These are phyloP conservation scores for Cladobotryum mycophilum DNA, from an alignment of 2,329 filamentous ascomycete genomes.

Conservation along the genomic window DNA sequence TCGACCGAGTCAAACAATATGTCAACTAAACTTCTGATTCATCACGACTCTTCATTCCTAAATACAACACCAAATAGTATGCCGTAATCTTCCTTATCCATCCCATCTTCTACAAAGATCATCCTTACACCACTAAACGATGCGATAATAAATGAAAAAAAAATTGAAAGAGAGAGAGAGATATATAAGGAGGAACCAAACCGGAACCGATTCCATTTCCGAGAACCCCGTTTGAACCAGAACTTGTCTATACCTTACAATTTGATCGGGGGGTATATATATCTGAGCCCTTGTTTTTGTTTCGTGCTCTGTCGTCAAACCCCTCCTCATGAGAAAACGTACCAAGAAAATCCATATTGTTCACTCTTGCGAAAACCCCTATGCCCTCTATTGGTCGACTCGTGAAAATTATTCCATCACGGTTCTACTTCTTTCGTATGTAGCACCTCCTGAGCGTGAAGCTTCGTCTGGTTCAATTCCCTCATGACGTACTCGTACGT, in stretches of 20 bases:
- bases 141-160: constrained; percentile 11
- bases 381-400: too few relatives aligned
- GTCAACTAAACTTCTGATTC: background rate
- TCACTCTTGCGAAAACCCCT: too few relatives aligned
- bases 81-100: background rate
- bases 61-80: constrained; percentile 5
- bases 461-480: constrained; percentile 39
- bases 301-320: too few relatives aligned
- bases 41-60: constrained; percentile 11
- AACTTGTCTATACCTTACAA: constrained; percentile 28
- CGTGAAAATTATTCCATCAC: background rate
- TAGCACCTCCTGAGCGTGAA: constrained; percentile 31
- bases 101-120: background rate
- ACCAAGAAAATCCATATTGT: too few relatives aligned
- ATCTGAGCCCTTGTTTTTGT: too few relatives aligned
- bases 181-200: constrained; percentile 7
- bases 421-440: background rate
- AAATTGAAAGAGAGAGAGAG: constrained; percentile 13
- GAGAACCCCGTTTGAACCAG: constrained; percentile 19
- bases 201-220: constrained; percentile 13
- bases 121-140: constrained; percentile 1
- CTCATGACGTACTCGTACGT: constrained; percentile 80
- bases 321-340: too few relatives aligned
- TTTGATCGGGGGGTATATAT: too few relatives aligned
- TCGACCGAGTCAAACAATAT: background rate